Evolutionary conservation across 805 yeast species (phyloP).

Genomic region (Kazachstania bromeliacearum): DNA sequence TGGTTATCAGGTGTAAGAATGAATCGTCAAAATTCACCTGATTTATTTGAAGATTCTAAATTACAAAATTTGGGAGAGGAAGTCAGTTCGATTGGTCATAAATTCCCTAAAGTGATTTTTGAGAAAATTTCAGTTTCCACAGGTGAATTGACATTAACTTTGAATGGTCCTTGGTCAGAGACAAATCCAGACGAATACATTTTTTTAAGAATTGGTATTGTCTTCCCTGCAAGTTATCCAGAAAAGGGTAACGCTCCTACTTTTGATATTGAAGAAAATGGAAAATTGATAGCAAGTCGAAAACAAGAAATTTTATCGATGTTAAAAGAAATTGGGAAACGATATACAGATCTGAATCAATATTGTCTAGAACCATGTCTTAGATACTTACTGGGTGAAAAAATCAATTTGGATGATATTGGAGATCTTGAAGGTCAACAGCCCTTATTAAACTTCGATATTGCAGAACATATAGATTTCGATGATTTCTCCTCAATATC

Average conservation of each 20-base stretch:
- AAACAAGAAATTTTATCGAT: conserved; percentile 42
- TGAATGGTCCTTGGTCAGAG: conserved; percentile 68
- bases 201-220: conserved; percentile 60
- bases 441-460: conserved; percentile 25
- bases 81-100: conserved; percentile 77
- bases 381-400: conserved; percentile 73
- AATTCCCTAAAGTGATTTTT: conserved; percentile 77
- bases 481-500: conserved; percentile 29
- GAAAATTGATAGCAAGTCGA: conserved; percentile 46
- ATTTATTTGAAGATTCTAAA: conserved; percentile 28
- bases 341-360: conserved; percentile 45
- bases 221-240: conserved; percentile 71
- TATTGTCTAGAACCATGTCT: conserved; percentile 77
- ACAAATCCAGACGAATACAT: conserved; percentile 35
- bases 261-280: conserved; percentile 70
- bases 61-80: conserved; percentile 82
- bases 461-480: conserved; percentile 25
- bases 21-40: conserved; percentile 32
- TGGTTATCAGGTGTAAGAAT: conserved; percentile 93
- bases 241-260: conserved; percentile 38
- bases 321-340: conserved; percentile 46
- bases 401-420: conserved; percentile 37
- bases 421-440: conserved; percentile 32
- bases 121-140: conserved; percentile 84
- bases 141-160: conserved; percentile 66